These are phyloP conservation scores for Xanthoparmelia taractica DNA, from an alignment of 495 filamentous ascomycete species.

Conservation along the genomic window DNA sequence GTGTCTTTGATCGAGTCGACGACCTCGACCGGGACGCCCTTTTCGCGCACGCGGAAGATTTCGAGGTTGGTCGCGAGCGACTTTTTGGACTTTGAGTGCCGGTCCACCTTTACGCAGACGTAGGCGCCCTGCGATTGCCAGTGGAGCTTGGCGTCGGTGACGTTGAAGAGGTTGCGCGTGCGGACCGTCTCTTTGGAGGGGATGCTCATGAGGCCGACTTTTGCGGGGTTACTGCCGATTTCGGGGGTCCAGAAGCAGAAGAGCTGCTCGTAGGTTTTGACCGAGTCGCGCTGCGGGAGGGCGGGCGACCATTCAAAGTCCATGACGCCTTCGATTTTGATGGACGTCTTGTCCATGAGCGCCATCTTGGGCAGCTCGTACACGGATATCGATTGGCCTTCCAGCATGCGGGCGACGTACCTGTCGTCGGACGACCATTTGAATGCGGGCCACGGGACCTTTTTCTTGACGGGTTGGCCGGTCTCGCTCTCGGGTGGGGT, in stretches of 20 bases:
- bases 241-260: conserved; percentile 99
- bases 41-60: conserved; percentile 93
- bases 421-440: conserved; percentile 98
- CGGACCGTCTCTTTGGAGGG: conserved; percentile 88
- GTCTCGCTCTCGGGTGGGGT: conserved; percentile 47
- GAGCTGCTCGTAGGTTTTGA: conserved; percentile 88
- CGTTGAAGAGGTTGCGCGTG: conserved; percentile 93
- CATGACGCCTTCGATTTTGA: conserved; percentile 93
- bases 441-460: conserved; percentile 96
- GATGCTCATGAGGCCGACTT: conserved; percentile 92
- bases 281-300: conserved; percentile 63
- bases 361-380: conserved; percentile 93
- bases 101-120: conserved; percentile 96
- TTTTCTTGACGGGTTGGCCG: conserved; percentile 71
- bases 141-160: conserved; percentile 91
- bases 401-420: conserved; percentile 88
- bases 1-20: conserved; percentile 95
- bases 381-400: conserved; percentile 80
- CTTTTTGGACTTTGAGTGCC: conserved; percentile 98
- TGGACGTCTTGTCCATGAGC: conserved; percentile 71
- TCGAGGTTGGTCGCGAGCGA: conserved; percentile 92
- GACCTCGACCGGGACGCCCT: conserved; percentile 95
- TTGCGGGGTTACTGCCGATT: conserved; percentile 96
- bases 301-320: conserved; percentile 97
- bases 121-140: conserved; percentile 94